Evolutionary conservation across 2,329 filamentous ascomycete genomes (phyloP).

Genomic region (Cercospora nicotianae): DNA sequence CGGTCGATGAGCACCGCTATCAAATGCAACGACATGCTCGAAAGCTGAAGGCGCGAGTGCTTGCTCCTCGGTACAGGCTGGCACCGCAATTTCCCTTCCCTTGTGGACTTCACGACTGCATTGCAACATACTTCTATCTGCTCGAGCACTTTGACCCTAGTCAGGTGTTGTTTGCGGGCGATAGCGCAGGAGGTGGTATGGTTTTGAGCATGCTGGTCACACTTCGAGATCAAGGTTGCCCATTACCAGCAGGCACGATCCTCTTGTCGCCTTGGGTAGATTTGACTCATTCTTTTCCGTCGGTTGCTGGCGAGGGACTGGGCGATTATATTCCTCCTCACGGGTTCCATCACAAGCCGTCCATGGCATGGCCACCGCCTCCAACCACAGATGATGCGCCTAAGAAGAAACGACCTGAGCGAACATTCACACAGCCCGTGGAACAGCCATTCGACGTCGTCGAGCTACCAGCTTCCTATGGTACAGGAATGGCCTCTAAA

Average conservation of each 20-base stretch:
- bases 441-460: conserved; percentile 32
- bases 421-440: conserved; percentile 28
- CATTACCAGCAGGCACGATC: conserved; percentile 84
- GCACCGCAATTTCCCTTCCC: conserved; percentile 95
- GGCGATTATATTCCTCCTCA: conserved; percentile 85
- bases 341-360: conserved; percentile 90
- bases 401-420: conserved; percentile 19
- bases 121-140: conserved; percentile 84
- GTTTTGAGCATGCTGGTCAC: conserved; percentile 74
- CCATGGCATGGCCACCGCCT: conserved; percentile 86
- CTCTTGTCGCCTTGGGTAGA: conserved; percentile 96
- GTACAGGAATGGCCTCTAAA: conserved; percentile 15
- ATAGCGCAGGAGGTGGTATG: conserved; percentile 94
- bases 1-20: conserved; percentile 95
- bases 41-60: conserved; percentile 85
- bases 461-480: conserved; percentile 32
- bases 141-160: conserved; percentile 72
- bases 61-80: conserved; percentile 82
- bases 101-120: conserved; percentile 84
- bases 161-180: conserved; percentile 84
- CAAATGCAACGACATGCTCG: conserved; percentile 94
- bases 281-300: conserved; percentile 92
- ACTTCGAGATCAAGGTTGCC: conserved; percentile 77
- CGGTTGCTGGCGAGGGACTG: conserved; percentile 68
- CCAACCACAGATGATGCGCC: conserved; percentile 65